phyloP scores from a whole-genome alignment of 2,329 filamentous ascomycete genomes.

The Diaporthe nobilis region DNA sequence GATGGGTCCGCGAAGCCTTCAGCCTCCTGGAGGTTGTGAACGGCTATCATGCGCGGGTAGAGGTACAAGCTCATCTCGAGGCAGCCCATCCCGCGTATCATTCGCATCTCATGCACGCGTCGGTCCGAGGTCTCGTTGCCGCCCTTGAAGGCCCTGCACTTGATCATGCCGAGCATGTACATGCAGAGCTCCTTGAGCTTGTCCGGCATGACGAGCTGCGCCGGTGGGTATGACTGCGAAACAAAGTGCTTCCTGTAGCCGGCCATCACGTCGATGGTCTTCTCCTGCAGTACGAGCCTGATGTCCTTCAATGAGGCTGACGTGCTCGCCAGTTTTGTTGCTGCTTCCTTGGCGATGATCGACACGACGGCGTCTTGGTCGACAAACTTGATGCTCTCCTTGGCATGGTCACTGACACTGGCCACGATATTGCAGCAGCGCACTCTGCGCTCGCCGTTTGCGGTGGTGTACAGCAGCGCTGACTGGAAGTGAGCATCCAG shows the following conservation, averaged over 20 bases:
- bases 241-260: constrained; percentile 95
- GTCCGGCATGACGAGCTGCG: constrained; percentile 94
- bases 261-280: constrained; percentile 91
- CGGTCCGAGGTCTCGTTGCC: constrained; percentile 92
- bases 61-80: constrained; percentile 91
- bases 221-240: constrained; percentile 84
- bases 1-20: constrained; percentile 93
- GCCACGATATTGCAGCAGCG: constrained; percentile 95
- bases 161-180: constrained; percentile 92
- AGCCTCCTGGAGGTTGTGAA: constrained; percentile 89
- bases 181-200: constrained; percentile 96
- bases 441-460: constrained; percentile 88
- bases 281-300: constrained; percentile 85
- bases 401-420: constrained; percentile 86
- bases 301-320: constrained; percentile 87
- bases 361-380: constrained; percentile 94
- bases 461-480: constrained; percentile 93
- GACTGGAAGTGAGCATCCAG: constrained; percentile 98
- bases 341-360: constrained; percentile 93
- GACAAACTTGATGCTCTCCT: constrained; percentile 90
- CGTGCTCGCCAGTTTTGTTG: constrained; percentile 81
- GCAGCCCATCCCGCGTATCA: constrained; percentile 89
- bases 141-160: constrained; percentile 93
- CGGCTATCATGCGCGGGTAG: constrained; percentile 91
- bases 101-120: constrained; percentile 89